Evolutionary conservation across 495 filamentous ascomycete genomes (phyloP), one percentile per base, ranked within the genome.

Genomic region (Talaromyces ruber): DNA sequence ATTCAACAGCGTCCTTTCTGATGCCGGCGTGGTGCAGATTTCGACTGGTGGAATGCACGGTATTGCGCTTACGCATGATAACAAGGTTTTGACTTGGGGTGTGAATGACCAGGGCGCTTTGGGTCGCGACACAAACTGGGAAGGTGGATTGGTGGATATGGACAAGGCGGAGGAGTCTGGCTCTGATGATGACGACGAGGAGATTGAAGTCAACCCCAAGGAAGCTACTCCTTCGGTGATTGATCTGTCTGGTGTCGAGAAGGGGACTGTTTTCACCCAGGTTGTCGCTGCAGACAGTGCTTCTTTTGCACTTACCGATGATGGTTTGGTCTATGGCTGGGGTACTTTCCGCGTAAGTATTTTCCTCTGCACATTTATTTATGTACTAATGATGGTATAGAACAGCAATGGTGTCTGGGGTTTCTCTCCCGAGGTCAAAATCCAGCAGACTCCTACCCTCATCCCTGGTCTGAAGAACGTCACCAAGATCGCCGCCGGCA

Each of bases 351-450:
- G 83, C 66, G 85, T 86, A 76, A 68, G 81, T 70, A 28, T 43
- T 58, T 16, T 2, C 18, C 24, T 29, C 7, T 18, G 6, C 47
- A 59, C 45, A 18, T 26, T 24, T 5, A 54, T 66, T 0, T 11
- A 1, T 39, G 3, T 30, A 7, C 54, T 57, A 57, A 68, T 66
- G 26, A 63, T 58, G 34, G 28, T 61, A 37, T 58, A 85, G 83
- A 76, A 78, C 47, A 82, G 81, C 65, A 89, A 90, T 61, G 90
- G 90, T 54, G 80, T 86, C 60, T 79, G 92, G 53, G 89, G 88
- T 26, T 93, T 92, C 73, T 81, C 72, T 61, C 66, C 68, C 7
- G 64, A 67, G 24, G 66, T 64, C 45, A 58, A 72, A 7, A 68
- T 79, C 47, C 74, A 81, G 58, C 58, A 65, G 2, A 72, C 65